Conservation (phyloP, 2,329 filamentous ascomycete species). For the Scedosporium boydii region DNA sequence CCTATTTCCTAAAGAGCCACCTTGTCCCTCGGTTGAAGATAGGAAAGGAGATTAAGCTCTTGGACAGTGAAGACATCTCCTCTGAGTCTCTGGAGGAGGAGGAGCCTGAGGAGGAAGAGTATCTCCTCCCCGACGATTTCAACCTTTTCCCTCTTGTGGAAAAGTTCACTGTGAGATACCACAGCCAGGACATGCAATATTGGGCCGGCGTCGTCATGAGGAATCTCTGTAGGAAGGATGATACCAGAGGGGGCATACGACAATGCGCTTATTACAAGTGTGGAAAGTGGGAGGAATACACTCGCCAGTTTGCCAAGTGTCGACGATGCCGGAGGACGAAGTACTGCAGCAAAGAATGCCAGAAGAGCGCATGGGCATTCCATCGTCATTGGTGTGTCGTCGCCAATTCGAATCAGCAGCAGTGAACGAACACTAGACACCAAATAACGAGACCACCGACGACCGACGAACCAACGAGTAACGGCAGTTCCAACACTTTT, state of each 20-base stretch:
- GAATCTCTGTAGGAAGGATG: conserved; percentile 96
- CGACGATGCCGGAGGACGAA: conserved; percentile 92
- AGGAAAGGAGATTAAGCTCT: conserved; percentile 68
- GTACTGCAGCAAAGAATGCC: conserved; percentile 99
- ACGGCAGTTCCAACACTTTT: too few species aligned
- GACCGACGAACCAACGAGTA: background rate
- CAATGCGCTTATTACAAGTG: conserved; percentile 98
- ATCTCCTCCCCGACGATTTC: conserved; percentile 84
- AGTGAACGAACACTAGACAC: background rate
- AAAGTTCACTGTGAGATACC: conserved; percentile 93
- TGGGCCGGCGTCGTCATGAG: conserved; percentile 99
- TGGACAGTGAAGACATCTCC: conserved; percentile 53
- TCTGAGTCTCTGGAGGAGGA: conserved; percentile 35
- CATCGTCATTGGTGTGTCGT: conserved; percentile 96
- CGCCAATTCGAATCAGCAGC: conserved; percentile 29
- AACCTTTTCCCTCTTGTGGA: conserved; percentile 98
- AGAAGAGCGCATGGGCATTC: conserved; percentile 97
- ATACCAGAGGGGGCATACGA: conserved; percentile 83
- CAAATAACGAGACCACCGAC: background rate
- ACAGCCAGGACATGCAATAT: conserved; percentile 97
- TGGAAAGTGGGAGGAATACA: conserved; percentile 96
- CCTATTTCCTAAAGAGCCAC: conserved; percentile 93
- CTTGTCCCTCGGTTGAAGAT: conserved; percentile 88
- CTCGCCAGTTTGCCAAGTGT: conserved; percentile 96
- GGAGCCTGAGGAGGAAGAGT: conserved; percentile 71